A percentile compares a stretch with the other conserved stretches of the same genome.
Evolutionary conservation across 805 yeast species (phyloP).

Genomic region (Lachancea meyersii): DNA sequence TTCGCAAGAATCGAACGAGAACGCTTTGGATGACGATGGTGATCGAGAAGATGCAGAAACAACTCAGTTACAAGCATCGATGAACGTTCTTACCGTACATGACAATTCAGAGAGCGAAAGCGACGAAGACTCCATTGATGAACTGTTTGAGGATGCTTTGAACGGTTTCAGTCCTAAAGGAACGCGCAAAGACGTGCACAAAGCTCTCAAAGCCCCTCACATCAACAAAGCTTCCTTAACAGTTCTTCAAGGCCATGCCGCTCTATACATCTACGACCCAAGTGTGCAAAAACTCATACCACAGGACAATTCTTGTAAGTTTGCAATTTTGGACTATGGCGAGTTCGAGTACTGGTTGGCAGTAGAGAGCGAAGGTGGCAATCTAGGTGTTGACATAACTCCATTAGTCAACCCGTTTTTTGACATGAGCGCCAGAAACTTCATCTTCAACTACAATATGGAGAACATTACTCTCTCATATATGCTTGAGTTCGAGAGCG

Average conservation of each 20-base stretch:
- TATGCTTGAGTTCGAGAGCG: constrained; percentile 48
- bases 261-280: constrained; percentile 52
- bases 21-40: constrained; percentile 17
- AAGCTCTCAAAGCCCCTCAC: not conserved
- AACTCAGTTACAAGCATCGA: constrained; percentile 1
- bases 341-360: constrained; percentile 51
- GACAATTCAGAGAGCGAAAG: constrained; percentile 6
- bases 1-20: constrained; percentile 14
- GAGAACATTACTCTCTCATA: constrained; percentile 48
- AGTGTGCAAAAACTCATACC: constrained; percentile 41
- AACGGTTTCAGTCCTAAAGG: not conserved
- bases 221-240: constrained; percentile 12
- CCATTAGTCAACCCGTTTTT: constrained; percentile 61
- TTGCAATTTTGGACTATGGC: constrained; percentile 40
- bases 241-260: constrained; percentile 33
- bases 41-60: constrained; percentile 1
- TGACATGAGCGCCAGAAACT: constrained; percentile 44
- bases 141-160: constrained; percentile 13
- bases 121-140: constrained; percentile 14
- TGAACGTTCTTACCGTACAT: constrained; percentile 3
- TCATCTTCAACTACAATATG: constrained; percentile 56
- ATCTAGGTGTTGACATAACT: constrained; percentile 38
- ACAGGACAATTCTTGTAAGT: constrained; percentile 34
- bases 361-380: constrained; percentile 29
- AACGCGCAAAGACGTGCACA: not conserved